Base-by-base conservation (phyloP, 495 filamentous ascomycete species). In the Oleoguttula mirabilis region DNA sequence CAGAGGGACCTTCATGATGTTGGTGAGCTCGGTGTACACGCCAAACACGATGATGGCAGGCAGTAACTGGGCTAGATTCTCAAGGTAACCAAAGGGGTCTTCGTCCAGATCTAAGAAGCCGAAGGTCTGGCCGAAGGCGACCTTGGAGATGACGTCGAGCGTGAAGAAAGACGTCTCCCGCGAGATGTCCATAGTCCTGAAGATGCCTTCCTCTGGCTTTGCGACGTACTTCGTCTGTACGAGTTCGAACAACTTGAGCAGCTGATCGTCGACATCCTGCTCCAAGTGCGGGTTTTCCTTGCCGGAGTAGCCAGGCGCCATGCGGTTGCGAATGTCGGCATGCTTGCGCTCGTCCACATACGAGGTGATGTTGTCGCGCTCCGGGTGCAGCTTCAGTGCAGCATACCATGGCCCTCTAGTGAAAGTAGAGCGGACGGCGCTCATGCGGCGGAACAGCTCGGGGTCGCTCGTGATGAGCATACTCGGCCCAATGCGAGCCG, bases 111-210 rank as follows among this genome's bases (percentile, higher is more conserved):
- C 49, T 10, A 71, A 44, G 55, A 68, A 66, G 34, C 68, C 60
- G 60, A 75, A 66, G 47, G 65, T 46, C 44, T 77, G 35, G 43
- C 80, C 55, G 39, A 67, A 70, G 50, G 77, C 63, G 5, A 70
- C 48, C 25, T 60, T 60, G 6, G 63, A 62, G 27, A 73, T 67
- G 2, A 66, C 48, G 41, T 77, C 73, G 4, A 74, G 47, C 0
- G 71, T 73, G 37, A 75, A 72, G 43, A 54, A 73, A 31, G 64
- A 55, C 1, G 61, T 54, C 15, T 66, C 55, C 2, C 30, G 54
- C 1, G 57, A 61, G n/a, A 73, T 57, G 44, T 75, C 69, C 11
- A 74, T 38, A 0, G 64, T 61, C n/a, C 45, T 41, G 35, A 51
- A 56, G n/a, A 48, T 20, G 25, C 39, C 45, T 3, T 54, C 38